Percentiles rank a stretch among this genome's conserved stretches.
Conservation (phyloP, 208 protist species). For the Acanthamoeba castellanii region DNA sequence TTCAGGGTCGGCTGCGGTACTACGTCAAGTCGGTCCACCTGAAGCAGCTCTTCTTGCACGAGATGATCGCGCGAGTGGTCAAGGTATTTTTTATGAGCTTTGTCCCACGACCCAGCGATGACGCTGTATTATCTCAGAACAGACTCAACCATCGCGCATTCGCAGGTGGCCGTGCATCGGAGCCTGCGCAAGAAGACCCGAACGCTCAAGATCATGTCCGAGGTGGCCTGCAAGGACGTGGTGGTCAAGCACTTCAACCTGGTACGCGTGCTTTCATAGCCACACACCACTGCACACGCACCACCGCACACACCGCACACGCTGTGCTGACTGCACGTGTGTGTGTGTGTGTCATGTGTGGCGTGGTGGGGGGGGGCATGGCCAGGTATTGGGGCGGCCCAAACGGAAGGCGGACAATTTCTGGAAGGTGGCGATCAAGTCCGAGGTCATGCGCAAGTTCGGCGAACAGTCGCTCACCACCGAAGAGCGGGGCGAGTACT, state of each 20-base stretch:
- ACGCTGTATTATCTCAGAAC: too few species aligned
- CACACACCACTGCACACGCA: not conserved
- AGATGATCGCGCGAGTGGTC: constrained; percentile 60
- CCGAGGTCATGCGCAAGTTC: constrained; percentile 62
- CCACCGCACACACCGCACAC: too few species aligned
- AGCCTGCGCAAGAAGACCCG: not conserved
- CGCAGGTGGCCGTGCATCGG: constrained; percentile 28
- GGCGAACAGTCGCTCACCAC: constrained; percentile 4
- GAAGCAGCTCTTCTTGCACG: constrained; percentile 47
- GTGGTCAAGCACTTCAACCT: constrained; percentile 48
- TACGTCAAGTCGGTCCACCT: constrained; percentile 37
- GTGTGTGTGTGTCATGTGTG: too few species aligned
- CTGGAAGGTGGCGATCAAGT: constrained; percentile 48
- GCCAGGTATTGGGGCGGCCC: constrained; percentile 18
- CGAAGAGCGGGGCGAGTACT: constrained; percentile 38
- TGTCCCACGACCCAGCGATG: too few species aligned
- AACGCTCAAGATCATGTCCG: constrained; percentile 45
- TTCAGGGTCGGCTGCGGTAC: constrained; percentile 21
- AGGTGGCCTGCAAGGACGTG: constrained; percentile 58
- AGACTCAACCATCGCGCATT: too few species aligned
- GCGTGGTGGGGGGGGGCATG: too few species aligned
- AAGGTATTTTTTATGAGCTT: not conserved
- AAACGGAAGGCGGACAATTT: constrained; percentile 1
- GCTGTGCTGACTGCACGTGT: not conserved
- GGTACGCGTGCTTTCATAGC: not conserved